Evolutionary conservation across 768 basidiomycete genomes (phyloP), one percentile per base, ranked within the genome.

Genomic region (Podaxis carcinomalis): DNA sequence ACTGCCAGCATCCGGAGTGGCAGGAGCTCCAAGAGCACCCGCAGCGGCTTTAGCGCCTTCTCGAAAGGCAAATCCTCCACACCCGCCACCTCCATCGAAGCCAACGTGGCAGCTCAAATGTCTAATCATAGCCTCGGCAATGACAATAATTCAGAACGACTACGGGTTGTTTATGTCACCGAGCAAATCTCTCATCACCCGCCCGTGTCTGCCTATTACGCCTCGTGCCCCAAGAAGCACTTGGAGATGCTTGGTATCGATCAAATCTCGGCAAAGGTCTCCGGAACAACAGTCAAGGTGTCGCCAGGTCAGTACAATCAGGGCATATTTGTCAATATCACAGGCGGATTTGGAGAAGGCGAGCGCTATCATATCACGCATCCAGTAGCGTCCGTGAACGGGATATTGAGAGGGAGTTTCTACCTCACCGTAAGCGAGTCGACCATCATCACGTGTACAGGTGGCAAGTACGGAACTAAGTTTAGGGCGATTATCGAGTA

Each of bases 161-260:
- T 86, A 14, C 89, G 93, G 36, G 84, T 95, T 47, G 83, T 85
- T 5, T 96, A 84, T 72, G 74, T 95, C 51, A 96, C 94, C 13
- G 95, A 97, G 72, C 95, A 97, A 73, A 87, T 98, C 51, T 97
- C 92, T 1, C 97, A 99, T 74, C 97, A 99, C 68, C 97, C 97
- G 0, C 97, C 97, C 2, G 85, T 98, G 32, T 96, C 93, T 0
- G 87, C 90, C 0, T 96, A 87, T 69, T 87, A 86, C 64, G 92
- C 90, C 5, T 63, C 76, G 3, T 95, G 92, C 72, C 93, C 95
- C 0, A 76, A 84, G 44, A 83, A 86, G 25, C 83, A 83, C 32
- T 69, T 95, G 44, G 87, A 90, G 64, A 79, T 91, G 70, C 75
- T 74, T 16, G 96, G 95, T 3, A 79, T 94, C 60, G 96, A 99